Percentiles rank a stretch among this genome's conserved stretches.
Evolutionary conservation across 495 filamentous ascomycete species (phyloP).

Genomic region (Penicillium psychrofluorescens): DNA sequence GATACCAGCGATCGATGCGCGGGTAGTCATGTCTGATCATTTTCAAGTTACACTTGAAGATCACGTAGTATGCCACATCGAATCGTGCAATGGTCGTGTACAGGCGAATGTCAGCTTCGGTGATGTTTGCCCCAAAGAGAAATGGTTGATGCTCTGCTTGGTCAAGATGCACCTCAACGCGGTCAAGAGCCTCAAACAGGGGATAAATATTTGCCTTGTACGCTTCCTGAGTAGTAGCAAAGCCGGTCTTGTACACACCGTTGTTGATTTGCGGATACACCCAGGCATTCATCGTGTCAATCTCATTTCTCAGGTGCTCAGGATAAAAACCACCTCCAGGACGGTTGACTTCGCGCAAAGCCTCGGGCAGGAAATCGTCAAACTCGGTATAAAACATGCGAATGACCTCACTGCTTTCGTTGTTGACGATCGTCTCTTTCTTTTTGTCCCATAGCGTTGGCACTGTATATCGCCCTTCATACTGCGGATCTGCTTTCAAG

Average conservation of each 20-base stretch:
- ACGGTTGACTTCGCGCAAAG: conserved; percentile 35
- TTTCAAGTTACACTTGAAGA: conserved; percentile 65
- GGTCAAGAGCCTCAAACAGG: conserved; percentile 57
- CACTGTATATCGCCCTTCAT: conserved; percentile 71
- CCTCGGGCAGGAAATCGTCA: conserved; percentile 48
- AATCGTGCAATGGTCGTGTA: conserved; percentile 62
- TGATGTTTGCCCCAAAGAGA: conserved; percentile 56
- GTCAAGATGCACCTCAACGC: conserved; percentile 52
- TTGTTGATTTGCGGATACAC: conserved; percentile 61
- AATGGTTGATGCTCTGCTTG: conserved; percentile 46
- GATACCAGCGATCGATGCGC: conserved; percentile 58
- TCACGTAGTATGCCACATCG: conserved; percentile 60
- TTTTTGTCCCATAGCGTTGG: conserved; percentile 74
- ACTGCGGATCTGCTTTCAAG: conserved; percentile 57
- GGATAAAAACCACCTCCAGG: conserved; percentile 50
- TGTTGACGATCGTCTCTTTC: conserved; percentile 66
- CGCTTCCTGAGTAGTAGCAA: conserved; percentile 56
- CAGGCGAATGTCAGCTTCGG: conserved; percentile 61
- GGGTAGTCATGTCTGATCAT: conserved; percentile 69
- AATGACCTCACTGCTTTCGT: conserved; percentile 81
- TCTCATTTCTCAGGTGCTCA: conserved; percentile 38
- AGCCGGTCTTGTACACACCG: conserved; percentile 65
- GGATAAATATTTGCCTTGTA: conserved; percentile 53
- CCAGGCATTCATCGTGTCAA: conserved; percentile 60
- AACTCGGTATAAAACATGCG: conserved; percentile 59